phyloP scores from a whole-genome alignment of 2,329 filamentous ascomycete species.

The Calonectria multiphialidica region DNA sequence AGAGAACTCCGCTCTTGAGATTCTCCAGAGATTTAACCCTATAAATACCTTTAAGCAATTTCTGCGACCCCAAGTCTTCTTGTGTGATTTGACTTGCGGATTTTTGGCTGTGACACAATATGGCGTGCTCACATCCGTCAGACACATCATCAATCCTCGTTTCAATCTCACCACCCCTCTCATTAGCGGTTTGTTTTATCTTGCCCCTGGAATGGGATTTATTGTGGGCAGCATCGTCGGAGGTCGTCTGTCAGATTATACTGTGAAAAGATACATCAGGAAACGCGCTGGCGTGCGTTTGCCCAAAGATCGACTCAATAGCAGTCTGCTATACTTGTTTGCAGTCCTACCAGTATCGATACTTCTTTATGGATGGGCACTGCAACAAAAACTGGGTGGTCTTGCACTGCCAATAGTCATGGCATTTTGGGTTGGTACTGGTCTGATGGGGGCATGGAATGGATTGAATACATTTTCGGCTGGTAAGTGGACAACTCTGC shows the following conservation, averaged over 20 bases:
- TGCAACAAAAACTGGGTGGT: slow-evolving; percentile 3
- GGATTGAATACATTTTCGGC: slow-evolving; percentile 21
- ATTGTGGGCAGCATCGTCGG: slow-evolving; percentile 12
- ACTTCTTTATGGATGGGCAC: slow-evolving; percentile 17
- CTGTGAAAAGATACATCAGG: slow-evolving; percentile 8
- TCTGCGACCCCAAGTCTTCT: slow-evolving; percentile 16
- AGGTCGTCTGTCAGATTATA: slow-evolving; percentile 18
- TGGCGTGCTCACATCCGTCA: slow-evolving; percentile 9
- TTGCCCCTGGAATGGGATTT: slow-evolving; percentile 14
- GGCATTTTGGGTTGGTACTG: slow-evolving; percentile 22
- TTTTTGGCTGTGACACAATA: slow-evolving; percentile 27
- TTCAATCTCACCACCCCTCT: slow-evolving; percentile 19
- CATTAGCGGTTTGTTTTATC: slow-evolving; percentile 18
- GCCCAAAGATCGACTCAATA: slow-evolving; percentile 20
- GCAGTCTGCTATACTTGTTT: background rate
- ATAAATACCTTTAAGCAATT: slow-evolving; percentile 19
- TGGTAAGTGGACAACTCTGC: background rate
- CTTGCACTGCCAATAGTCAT: slow-evolving; percentile 14
- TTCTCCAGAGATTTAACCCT: slow-evolving; percentile 20
- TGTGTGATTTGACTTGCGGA: slow-evolving; percentile 29
- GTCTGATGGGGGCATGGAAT: slow-evolving; percentile 26
- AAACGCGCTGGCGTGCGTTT: slow-evolving; percentile 11
- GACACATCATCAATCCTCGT: slow-evolving; percentile 20
- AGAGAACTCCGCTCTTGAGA: background rate
- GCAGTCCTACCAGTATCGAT: slow-evolving; percentile 7